Evolutionary conservation across 805 yeast genomes (phyloP).

Genomic region (Saturnispora besseyi): DNA sequence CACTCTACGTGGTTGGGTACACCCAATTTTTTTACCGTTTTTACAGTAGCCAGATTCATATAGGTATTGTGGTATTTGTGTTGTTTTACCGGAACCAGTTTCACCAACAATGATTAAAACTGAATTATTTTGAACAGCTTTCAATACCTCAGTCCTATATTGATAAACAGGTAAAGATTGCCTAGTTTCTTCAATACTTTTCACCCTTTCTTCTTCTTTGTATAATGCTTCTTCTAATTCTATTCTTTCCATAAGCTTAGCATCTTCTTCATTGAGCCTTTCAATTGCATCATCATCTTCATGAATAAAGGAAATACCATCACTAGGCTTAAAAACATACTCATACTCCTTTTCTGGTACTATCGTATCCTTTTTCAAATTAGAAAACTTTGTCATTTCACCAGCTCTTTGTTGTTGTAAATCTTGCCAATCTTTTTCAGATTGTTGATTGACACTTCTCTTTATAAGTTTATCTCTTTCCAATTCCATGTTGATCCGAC

Average conservation of each 20-base stretch:
- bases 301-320: conserved; percentile 42
- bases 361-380: conserved; percentile 10
- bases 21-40: conserved; percentile 52
- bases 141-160: conserved; percentile 50
- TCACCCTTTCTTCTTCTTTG: conserved; percentile 29
- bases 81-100: conserved; percentile 95
- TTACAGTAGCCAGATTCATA: conserved; percentile 72
- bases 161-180: conserved; percentile 68
- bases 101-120: conserved; percentile 86
- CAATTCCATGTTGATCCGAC: background rate
- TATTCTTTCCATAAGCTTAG: conserved; percentile 25
- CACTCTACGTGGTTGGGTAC: conserved; percentile 92
- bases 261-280: conserved; percentile 17
- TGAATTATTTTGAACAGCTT: conserved; percentile 53
- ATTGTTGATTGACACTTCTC: conserved; percentile 16
- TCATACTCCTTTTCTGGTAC: conserved; percentile 44
- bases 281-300: conserved; percentile 28
- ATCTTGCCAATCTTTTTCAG: conserved; percentile 39
- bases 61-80: conserved; percentile 83
- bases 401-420: conserved; percentile 40
- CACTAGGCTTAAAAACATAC: conserved; percentile 64
- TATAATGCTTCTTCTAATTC: conserved; percentile 25
- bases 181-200: conserved; percentile 41
- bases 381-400: conserved; percentile 16
- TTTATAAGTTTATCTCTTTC: conserved; percentile 20